Base-by-base conservation (phyloP, 2,329 filamentous ascomycete genomes). In the Monosporascus sp. region DNA sequence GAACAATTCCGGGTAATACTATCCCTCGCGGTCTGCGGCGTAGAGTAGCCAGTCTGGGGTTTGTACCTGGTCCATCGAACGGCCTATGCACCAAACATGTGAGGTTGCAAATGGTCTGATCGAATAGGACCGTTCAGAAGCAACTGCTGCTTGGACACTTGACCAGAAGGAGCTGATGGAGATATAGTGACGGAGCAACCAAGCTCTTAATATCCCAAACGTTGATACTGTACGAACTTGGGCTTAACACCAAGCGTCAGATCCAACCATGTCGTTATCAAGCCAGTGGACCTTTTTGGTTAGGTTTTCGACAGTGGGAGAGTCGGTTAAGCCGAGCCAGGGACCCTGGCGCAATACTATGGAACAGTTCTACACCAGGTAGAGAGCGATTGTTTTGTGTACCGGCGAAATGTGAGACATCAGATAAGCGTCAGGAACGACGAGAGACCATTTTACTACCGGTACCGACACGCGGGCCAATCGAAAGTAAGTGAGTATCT, bases 61-160 rank as follows among this genome's bases (percentile, higher is more conserved):
- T 52, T 60, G 59, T 61, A 60, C 59, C 61, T 57, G 61, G 63
- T 67, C 66, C 65, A 68, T 67, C 62, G 66, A 65, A 66, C 58
- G 55, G 52, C 52, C 60, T 54, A 45, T 47, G 59, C 51, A 52
- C 51, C 48, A 56, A 46, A 14, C 43, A 46, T 19, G 17, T 26
- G 43, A 27, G 43, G 20, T 46, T 46, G 11, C 22, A 46, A n/a
- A 11, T 19, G 41, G 14, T 7, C 20, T 44, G 20, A 3, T 20
- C 41, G 41, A 20, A 20, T 44, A 44, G 20, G 41, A 7, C 22
- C 41, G 17, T 20, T 44, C 22, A 34, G 41, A 20, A 44, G 9
- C 19, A 26, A 44, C 20, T 20, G 14, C 22, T 20, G n/a, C 41
- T 27, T 14, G 22, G 43, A 17, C 43, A 27, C 41, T 46, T 46